Percentiles rank a stretch among this genome's conserved stretches.
These are phyloP conservation scores for Lablab purpureus DNA, from an alignment of 306 rosid genomes.

Conservation along the genomic window DNA sequence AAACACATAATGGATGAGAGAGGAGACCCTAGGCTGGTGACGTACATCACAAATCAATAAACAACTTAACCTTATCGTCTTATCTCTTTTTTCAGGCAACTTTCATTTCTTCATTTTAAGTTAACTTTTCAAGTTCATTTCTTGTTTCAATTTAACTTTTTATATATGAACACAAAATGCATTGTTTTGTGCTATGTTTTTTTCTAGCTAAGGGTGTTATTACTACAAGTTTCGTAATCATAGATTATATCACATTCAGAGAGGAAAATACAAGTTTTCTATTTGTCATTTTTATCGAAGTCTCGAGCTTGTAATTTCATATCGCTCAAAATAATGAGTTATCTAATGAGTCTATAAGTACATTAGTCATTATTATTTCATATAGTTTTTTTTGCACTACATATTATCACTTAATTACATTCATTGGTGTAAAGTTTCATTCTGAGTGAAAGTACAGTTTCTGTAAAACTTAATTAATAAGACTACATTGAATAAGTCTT, in stretches of 20 bases:
- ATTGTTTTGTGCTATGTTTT: no score
- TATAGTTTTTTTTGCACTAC: background rate
- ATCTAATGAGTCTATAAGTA: background rate
- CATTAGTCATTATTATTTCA: background rate
- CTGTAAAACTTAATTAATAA: background rate
- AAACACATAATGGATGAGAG: slow-evolving; percentile 31
- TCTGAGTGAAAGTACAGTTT: background rate
- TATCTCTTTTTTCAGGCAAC: background rate
- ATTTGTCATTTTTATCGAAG: background rate
- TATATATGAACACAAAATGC: no score
- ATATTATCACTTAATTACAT: background rate
- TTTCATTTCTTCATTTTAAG: no score
- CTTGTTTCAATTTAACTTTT: no score
- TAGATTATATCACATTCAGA: background rate
- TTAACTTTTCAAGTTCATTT: no score
- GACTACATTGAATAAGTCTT: no score
- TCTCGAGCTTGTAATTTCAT: background rate
- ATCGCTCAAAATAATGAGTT: background rate
- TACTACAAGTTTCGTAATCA: background rate
- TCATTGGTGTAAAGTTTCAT: background rate
- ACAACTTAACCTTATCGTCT: background rate
- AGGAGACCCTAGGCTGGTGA: slow-evolving; percentile 3
- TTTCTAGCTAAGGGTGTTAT: background rate
- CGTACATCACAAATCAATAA: background rate
- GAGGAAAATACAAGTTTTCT: background rate